Percentiles rank a stretch among this genome's conserved stretches.
phyloP scores from a whole-genome alignment of 2,329 filamentous ascomycete genomes.

The Alternaria angustiovoidea region DNA sequence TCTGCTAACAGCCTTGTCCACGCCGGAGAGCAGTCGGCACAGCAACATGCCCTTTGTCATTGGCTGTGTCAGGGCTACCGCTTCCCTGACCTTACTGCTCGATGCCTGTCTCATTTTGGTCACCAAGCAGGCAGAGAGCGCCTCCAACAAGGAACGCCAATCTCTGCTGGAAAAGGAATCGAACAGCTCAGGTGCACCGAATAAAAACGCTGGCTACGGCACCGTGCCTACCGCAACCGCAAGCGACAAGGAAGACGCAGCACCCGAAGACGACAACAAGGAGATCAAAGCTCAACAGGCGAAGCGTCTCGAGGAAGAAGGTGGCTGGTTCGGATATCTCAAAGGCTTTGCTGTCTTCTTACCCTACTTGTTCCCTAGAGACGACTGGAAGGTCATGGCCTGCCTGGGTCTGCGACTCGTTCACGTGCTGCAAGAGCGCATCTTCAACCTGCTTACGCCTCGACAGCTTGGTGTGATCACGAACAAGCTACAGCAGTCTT shows the following conservation, averaged over 20 bases:
- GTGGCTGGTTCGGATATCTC: slow-evolving; percentile 79
- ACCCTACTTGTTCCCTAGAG: slow-evolving; percentile 79
- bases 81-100: slow-evolving; percentile 36
- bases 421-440: slow-evolving; percentile 74
- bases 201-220: slow-evolving; percentile 45
- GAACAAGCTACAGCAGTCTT: slow-evolving; percentile 64
- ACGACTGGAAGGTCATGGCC: slow-evolving; percentile 71
- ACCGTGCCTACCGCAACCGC: slow-evolving; percentile 34
- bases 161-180: slow-evolving; percentile 61
- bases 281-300: slow-evolving; percentile 60
- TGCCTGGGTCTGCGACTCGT: slow-evolving; percentile 71
- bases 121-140: slow-evolving; percentile 40
- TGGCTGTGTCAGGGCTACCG: slow-evolving; percentile 29
- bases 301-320: slow-evolving; percentile 75
- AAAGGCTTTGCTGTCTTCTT: slow-evolving; percentile 78
- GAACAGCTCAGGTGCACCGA: slow-evolving; percentile 49
- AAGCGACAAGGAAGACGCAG: slow-evolving; percentile 54
- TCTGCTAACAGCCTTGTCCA: slow-evolving; percentile 30
- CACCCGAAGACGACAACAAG: slow-evolving; percentile 61
- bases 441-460: slow-evolving; percentile 79
- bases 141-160: slow-evolving; percentile 65
- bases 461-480: slow-evolving; percentile 82
- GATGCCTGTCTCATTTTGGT: slow-evolving; percentile 42
- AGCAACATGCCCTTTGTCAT: slow-evolving; percentile 34
- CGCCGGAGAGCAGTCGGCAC: slow-evolving; percentile 22